Evolutionary conservation across 2,329 filamentous ascomycete genomes (phyloP).

Genomic region (Aspergillus fructus): DNA sequence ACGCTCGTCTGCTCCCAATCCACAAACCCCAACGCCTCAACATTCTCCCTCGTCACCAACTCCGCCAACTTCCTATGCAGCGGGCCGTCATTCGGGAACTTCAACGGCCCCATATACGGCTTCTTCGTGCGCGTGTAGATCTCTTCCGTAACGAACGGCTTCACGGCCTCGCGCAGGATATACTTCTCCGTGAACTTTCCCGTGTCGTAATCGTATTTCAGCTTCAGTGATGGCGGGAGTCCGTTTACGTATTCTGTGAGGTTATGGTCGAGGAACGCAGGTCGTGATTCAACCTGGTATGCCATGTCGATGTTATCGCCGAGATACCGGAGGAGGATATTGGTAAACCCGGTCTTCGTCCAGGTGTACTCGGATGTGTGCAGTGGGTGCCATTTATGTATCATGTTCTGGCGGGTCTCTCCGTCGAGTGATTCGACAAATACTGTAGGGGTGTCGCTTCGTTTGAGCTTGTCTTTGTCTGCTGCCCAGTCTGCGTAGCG

Average conservation of each 20-base stretch:
- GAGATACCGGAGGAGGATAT: conserved; percentile 15
- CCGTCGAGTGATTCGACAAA: conserved; percentile 7
- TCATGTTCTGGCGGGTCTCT: background rate
- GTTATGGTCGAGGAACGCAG: conserved; percentile 32
- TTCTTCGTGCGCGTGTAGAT: conserved; percentile 52
- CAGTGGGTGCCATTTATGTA: conserved; percentile 40
- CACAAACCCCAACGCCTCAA: conserved; percentile 43
- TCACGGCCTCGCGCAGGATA: conserved; percentile 51
- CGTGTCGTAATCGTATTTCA: conserved; percentile 12
- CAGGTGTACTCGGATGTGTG: conserved; percentile 17
- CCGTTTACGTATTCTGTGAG: conserved; percentile 30
- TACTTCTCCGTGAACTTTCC: conserved; percentile 47
- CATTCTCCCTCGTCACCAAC: conserved; percentile 36
- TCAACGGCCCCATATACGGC: conserved; percentile 48
- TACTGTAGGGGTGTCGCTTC: conserved; percentile 13
- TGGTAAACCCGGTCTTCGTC: conserved; percentile 4
- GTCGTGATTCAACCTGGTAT: conserved; percentile 27
- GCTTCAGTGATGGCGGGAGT: conserved; percentile 31
- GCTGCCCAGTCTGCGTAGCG: conserved; percentile 37
- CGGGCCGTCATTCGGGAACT: conserved; percentile 45
- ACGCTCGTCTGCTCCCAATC: conserved; percentile 30
- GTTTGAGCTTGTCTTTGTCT: conserved; percentile 9
- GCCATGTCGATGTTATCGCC: conserved; percentile 26
- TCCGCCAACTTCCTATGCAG: conserved; percentile 34
- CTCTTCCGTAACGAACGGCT: conserved; percentile 53